Conservation (phyloP, 192 early-diverging fungal species). For the Backusella mclennaniae region DNA sequence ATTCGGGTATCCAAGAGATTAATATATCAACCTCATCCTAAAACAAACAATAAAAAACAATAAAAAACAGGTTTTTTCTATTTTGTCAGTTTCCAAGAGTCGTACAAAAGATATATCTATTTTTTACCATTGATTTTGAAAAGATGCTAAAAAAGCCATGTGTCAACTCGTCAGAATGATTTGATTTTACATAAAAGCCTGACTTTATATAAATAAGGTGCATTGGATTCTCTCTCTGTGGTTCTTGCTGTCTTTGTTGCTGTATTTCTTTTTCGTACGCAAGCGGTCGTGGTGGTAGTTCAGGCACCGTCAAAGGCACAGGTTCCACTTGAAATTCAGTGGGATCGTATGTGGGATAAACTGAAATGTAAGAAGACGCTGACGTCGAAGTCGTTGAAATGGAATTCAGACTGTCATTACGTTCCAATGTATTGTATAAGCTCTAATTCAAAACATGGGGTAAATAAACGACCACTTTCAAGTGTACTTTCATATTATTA, state of each 20-base stretch:
- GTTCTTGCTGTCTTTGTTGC: neutral
- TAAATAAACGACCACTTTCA: neutral
- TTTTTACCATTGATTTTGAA: conserved; percentile 10
- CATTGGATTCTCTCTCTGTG: neutral
- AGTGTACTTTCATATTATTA: neutral
- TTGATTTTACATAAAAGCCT: conserved; percentile 19
- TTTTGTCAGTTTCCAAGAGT: neutral
- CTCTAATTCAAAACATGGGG: neutral
- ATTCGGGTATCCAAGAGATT: conserved; percentile 32
- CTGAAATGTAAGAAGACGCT: neutral
- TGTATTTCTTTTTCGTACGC: neutral
- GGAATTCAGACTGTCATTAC: neutral
- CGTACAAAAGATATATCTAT: neutral
- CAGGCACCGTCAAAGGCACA: conserved; percentile 10
- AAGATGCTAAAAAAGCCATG: conserved; percentile 21
- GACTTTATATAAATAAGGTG: conserved; percentile 26
- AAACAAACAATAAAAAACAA: neutral
- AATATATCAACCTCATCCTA: conserved; percentile 3
- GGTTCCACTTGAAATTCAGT: conserved; percentile 8
- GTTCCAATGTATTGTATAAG: neutral
- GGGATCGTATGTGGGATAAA: conserved; percentile 8
- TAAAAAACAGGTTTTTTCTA: neutral
- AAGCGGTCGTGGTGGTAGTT: conserved; percentile 1
- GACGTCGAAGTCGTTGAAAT: neutral
- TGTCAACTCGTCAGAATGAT: neutral